phyloP scores from a whole-genome alignment of 2,329 filamentous ascomycete genomes.

The Nemania sp. region DNA sequence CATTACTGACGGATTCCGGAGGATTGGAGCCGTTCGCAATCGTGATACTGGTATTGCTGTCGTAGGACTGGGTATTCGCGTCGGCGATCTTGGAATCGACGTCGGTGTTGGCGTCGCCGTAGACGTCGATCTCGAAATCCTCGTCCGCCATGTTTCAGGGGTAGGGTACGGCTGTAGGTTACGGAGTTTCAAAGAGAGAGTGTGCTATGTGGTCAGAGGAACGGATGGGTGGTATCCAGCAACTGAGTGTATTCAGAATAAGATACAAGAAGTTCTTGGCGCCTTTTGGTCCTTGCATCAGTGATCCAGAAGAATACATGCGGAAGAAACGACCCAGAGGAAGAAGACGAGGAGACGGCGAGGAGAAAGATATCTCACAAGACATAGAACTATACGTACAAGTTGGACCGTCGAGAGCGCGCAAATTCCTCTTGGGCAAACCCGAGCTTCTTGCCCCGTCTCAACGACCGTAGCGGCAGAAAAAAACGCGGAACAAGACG shows the following conservation, averaged over 20 bases:
- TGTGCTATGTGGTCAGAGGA: conserved; percentile 34
- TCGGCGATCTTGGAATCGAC: conserved; percentile 44
- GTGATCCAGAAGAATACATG: conserved; percentile 40
- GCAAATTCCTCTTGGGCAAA: conserved; percentile 23
- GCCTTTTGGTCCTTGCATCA: conserved; percentile 44
- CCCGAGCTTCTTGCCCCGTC: conserved; percentile 23
- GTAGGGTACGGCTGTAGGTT: conserved; percentile 34
- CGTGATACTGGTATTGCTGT: conserved; percentile 47
- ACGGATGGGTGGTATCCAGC: conserved; percentile 35
- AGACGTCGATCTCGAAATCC: conserved; percentile 75
- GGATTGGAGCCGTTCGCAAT: conserved; percentile 44
- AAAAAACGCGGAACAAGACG: conserved; percentile 29
- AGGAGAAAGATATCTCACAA: conserved; percentile 45
- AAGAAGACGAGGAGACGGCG: conserved; percentile 39
- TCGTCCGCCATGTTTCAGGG: conserved; percentile 66
- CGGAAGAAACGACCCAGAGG: conserved; percentile 25
- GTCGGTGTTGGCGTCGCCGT: conserved; percentile 62
- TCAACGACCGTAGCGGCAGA: conserved; percentile 25
- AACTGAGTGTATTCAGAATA: conserved; percentile 47
- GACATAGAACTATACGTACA: conserved; percentile 60
- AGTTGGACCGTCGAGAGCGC: conserved; percentile 43
- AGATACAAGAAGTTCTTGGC: conserved; percentile 48
- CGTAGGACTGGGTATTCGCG: conserved; percentile 46
- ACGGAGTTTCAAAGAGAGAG: conserved; percentile 38
- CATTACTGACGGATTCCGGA: conserved; percentile 28